Evolutionary conservation across 805 yeast genomes (phyloP).

Genomic region (Hermanozyma aechmeae): DNA sequence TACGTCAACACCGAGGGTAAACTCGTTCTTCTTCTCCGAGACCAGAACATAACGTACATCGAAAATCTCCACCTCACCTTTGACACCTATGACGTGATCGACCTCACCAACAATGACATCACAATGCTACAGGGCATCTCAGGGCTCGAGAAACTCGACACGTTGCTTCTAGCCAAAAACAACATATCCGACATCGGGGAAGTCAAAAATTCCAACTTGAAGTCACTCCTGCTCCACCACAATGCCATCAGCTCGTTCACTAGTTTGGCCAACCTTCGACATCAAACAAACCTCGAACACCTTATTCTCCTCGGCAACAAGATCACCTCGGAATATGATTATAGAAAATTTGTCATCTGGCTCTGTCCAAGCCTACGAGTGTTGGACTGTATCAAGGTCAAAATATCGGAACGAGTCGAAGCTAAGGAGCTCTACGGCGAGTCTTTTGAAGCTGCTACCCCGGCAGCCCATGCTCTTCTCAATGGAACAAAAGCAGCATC

Average conservation of each 20-base stretch:
- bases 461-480: conserved; percentile 19
- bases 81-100: conserved; percentile 44
- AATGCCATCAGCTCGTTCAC: conserved; percentile 41
- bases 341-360: conserved; percentile 54
- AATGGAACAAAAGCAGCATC: conserved; percentile 1
- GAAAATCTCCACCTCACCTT: conserved; percentile 26
- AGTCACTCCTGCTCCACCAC: conserved; percentile 41
- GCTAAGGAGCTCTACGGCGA: conserved; percentile 36
- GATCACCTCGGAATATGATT: conserved; percentile 38
- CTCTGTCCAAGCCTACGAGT: conserved; percentile 52
- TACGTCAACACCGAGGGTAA: conserved; percentile 26
- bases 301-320: conserved; percentile 54
- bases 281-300: conserved; percentile 10
- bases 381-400: conserved; percentile 62
- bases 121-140: conserved; percentile 44
- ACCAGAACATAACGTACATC: conserved; percentile 20
- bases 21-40: conserved; percentile 25
- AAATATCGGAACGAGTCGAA: conserved; percentile 38
- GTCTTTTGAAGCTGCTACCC: conserved; percentile 12
- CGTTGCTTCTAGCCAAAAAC: conserved; percentile 58
- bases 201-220: conserved; percentile 38
- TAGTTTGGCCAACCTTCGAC: conserved; percentile 17
- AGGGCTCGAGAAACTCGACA: conserved; percentile 28
- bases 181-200: conserved; percentile 33
- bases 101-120: conserved; percentile 71